Evolutionary conservation across 371 early-diverging fungal genomes (phyloP), one percentile per base, ranked within the genome.

Genomic region (Mortierella sp.): DNA sequence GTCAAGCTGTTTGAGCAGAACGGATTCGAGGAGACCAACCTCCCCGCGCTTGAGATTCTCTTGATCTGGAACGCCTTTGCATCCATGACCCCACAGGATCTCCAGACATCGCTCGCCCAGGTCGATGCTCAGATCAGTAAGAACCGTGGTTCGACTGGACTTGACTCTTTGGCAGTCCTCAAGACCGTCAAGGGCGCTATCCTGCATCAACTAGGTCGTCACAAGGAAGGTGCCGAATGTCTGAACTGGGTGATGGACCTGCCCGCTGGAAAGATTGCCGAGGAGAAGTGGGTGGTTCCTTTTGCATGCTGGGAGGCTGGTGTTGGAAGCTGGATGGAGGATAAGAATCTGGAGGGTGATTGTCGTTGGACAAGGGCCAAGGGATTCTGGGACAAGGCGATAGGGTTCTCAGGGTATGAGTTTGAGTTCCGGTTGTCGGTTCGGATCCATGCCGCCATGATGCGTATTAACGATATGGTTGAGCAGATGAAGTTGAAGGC

Each of bases 251-350:
- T 93, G 35, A 77, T 92, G 72, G 94, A 93, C 72, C 88, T 92
- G 71, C 87, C 88, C 44, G 85, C 82, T 3, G 63, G 87, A 43
- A 89, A 88, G 72, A 89, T 92, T 68, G 83, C 80, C 32, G 85
- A 90, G 29, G 89, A 91, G 43, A 91, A 89, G 51, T 93, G 92
- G 92, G 81, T 93, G 12, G 87, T 91, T 10, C 94, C 94, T 12
- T 93, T 92, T 78, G 89, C 93, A 29, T 92, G 90, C 78, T 93
- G 93, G 91, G 94, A 93, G 79, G 90, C 91, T 2, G 94, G 94
- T 54, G 90, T 92, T 21, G 89, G 90, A 5, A 88, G 88, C 43
- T 92, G 92, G 92, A 82, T 87, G 41, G 79, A 84, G 32, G 86
- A 85, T 38, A 74, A 74, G 68, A 32, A 32, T 16, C 41, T 75